These are phyloP conservation scores for Raffaelea albimanens DNA, from an alignment of 2,329 filamentous ascomycete species.

Conservation along the genomic window DNA sequence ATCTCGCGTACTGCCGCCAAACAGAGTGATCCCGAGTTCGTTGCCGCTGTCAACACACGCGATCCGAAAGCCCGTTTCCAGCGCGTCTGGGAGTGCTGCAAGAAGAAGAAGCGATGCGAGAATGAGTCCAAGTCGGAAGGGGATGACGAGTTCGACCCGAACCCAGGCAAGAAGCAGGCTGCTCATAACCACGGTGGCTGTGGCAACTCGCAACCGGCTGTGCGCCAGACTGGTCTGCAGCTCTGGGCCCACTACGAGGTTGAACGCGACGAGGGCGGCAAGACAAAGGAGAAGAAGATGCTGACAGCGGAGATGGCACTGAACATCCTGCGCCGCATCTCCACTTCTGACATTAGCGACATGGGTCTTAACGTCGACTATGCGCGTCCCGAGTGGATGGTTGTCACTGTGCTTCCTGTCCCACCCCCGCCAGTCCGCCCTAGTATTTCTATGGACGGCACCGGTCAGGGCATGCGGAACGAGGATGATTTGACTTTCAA, in stretches of 20 bases:
- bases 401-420: slow-evolving; percentile 88
- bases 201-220: slow-evolving; percentile 80
- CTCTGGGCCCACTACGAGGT: slow-evolving; percentile 69
- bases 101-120: slow-evolving; percentile 77
- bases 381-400: slow-evolving; percentile 96
- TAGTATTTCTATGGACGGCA: slow-evolving; percentile 95
- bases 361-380: slow-evolving; percentile 94
- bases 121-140: slow-evolving; percentile 57
- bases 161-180: slow-evolving; percentile 36
- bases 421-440: slow-evolving; percentile 92
- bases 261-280: slow-evolving; percentile 66
- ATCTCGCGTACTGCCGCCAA: not conserved
- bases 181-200: slow-evolving; percentile 74
- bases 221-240: slow-evolving; percentile 78
- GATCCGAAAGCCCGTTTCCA: slow-evolving; percentile 94
- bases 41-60: slow-evolving; percentile 70
- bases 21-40: slow-evolving; percentile 76
- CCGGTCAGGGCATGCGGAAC: slow-evolving; percentile 81
- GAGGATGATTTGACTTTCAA: slow-evolving; percentile 99
- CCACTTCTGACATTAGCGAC: slow-evolving; percentile 68
- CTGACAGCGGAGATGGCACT: slow-evolving; percentile 81
- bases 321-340: slow-evolving; percentile 78
- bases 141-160: slow-evolving; percentile 53
- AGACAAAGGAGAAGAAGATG: slow-evolving; percentile 66
- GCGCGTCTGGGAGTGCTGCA: slow-evolving; percentile 83